These are phyloP conservation scores for Heliamphora ciliata DNA, from an alignment of 179 eudicot genomes.

Conservation along the genomic window DNA sequence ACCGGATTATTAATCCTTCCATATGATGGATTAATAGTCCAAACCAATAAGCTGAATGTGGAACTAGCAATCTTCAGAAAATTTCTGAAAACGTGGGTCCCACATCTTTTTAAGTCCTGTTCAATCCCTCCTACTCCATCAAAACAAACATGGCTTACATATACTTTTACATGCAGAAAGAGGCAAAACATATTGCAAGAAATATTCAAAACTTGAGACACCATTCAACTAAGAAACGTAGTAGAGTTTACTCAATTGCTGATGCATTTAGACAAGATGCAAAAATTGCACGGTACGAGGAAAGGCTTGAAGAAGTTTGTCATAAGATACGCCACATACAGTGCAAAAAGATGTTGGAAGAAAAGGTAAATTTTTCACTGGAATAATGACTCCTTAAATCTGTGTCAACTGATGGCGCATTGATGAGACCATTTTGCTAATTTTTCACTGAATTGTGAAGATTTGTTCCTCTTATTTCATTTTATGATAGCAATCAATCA, in stretches of 20 bases:
- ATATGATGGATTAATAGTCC: no score
- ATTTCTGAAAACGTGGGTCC: no score
- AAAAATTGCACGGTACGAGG: slow-evolving; percentile 43
- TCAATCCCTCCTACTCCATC: no score
- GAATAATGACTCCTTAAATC: background rate
- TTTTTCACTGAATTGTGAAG: background rate
- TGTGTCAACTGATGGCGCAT: background rate
- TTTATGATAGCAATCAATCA: background rate
- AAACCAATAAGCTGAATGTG: no score
- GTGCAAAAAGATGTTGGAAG: slow-evolving; percentile 37
- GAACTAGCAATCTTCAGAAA: no score
- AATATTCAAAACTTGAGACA: slow-evolving; percentile 45
- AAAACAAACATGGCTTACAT: background rate
- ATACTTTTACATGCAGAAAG: slow-evolving; percentile 31
- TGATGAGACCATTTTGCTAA: background rate
- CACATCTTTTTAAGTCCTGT: no score
- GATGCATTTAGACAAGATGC: slow-evolving; percentile 37
- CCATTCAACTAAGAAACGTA: slow-evolving; percentile 28
- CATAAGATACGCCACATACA: slow-evolving; percentile 35
- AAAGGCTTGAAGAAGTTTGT: slow-evolving; percentile 44
- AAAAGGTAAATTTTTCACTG: slow-evolving; percentile 39
- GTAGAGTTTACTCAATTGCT: slow-evolving; percentile 19
- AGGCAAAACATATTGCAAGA: slow-evolving; percentile 36
- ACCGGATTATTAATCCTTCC: no score
- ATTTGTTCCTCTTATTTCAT: no score